Percentiles rank a stretch among this genome's conserved stretches.
phyloP scores from a whole-genome alignment of 768 basidiomycete genomes.

The Chalciporus chontae region DNA sequence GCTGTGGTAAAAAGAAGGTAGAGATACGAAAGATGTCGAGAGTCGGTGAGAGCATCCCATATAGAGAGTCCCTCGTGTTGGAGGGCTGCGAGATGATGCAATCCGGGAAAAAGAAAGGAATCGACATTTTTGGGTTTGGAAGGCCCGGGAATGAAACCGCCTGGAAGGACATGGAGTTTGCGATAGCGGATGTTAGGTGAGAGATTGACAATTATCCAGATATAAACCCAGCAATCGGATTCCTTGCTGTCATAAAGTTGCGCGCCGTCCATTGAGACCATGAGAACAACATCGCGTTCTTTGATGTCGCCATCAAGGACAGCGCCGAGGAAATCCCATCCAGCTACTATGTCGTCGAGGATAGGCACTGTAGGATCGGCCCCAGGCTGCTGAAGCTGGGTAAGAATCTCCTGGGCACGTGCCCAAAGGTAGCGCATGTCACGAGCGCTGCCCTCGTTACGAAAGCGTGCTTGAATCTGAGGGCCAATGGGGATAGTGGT shows the following conservation, averaged over 20 bases:
- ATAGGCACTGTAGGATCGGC: too few relatives aligned
- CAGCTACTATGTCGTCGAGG: neutral
- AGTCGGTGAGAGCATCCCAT: slow-evolving; percentile 27
- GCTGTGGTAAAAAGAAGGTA: slow-evolving; percentile 18
- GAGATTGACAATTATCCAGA: slow-evolving; percentile 35
- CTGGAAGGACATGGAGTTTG: slow-evolving; percentile 13
- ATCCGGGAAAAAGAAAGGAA: slow-evolving; percentile 30
- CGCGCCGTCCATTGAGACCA: slow-evolving; percentile 38
- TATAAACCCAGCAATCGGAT: slow-evolving; percentile 12
- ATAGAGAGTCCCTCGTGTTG: slow-evolving; percentile 30
- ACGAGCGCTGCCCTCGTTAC: neutral
- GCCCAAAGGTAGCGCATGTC: neutral
- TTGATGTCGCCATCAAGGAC: slow-evolving; percentile 6
- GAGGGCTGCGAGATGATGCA: slow-evolving; percentile 24
- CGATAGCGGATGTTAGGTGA: slow-evolving; percentile 14
- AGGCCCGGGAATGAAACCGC: slow-evolving; percentile 26
- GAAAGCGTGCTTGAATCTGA: neutral
- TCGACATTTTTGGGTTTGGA: slow-evolving; percentile 31
- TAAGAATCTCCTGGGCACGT: too few relatives aligned
- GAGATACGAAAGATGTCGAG: slow-evolving; percentile 13
- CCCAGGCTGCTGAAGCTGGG: too few relatives aligned
- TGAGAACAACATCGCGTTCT: slow-evolving; percentile 27
- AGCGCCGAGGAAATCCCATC: slow-evolving; percentile 8
- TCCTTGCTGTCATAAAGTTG: slow-evolving; percentile 36
- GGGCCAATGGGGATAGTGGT: neutral